Evolutionary conservation across 129 eudicot species (phyloP), one percentile per base, ranked within the genome.

Genomic region (Pulicaria dysenterica): DNA sequence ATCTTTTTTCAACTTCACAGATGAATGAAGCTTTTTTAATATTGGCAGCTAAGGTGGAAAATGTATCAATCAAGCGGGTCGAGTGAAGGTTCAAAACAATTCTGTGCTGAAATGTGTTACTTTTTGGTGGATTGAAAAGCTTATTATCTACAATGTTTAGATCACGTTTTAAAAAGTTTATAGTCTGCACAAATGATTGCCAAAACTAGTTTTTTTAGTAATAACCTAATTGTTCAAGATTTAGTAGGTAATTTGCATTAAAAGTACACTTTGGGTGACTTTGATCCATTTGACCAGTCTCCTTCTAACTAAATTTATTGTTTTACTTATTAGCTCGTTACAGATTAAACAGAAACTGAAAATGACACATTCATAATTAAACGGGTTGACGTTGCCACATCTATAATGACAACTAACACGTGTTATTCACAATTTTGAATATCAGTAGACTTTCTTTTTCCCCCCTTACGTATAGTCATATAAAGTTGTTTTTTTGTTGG

Each of bases 401-500:
- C 61, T 19, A 8, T 56, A n/a, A n/a, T 56, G 61, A 56, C 61
- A 7, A 54, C 37, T 16, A 1, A 54, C 19, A 54, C 36, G 12
- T 54, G 3, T 60, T 60, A 60, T 60, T 5, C 8, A 60, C 47
- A 63, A 19, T 56, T 56, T 56, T 7, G n/a, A 39, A 56, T 51
- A 51, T 17, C 12, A 54, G 59, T 54, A 0, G 11, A 16, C 59
- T 15, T 10, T 8, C 31, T 24, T 56, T 56, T 56, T 37, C 17
- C 9, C 9, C 4, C 9, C 10, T 19, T n/a, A 8, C 40, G 8
- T 54, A 15, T 64, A 45, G 1, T 8, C 8, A 47, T 16, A 3
- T 14, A n/a, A 16, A 49, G 0, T 45, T 43, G 17, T 75, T 42
- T 74, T 75, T 78, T 78, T 64, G 56, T 39, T 8, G 69, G 63